Conservation (phyloP, 208 protist genomes). For the Crithidia acanthocephali region DNA sequence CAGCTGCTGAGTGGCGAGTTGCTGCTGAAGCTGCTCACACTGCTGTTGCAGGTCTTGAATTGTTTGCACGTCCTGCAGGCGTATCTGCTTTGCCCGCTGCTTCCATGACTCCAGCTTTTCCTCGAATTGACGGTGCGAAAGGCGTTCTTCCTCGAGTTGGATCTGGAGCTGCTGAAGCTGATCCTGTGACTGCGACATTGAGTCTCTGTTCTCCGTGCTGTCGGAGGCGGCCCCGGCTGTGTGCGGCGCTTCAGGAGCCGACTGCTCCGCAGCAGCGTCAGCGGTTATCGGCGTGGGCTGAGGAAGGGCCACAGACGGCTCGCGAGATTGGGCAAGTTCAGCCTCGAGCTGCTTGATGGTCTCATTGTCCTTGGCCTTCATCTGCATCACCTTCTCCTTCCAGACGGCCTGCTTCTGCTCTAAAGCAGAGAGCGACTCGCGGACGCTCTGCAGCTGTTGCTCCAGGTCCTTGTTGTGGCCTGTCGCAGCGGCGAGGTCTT, state of each 20-base stretch:
- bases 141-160: slow-evolving; percentile 33
- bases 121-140: neutral
- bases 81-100: slow-evolving; percentile 15
- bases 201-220: neutral
- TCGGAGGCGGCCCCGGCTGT: neutral
- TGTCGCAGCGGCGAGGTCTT: slow-evolving; percentile 24
- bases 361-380: slow-evolving; percentile 51
- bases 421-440: slow-evolving; percentile 17
- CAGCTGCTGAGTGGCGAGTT: slow-evolving; percentile 1
- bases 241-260: neutral
- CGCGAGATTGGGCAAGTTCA: slow-evolving; percentile 20
- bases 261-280: neutral
- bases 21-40: slow-evolving; percentile 20
- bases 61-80: slow-evolving; percentile 21
- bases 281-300: neutral
- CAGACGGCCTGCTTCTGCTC: slow-evolving; percentile 41
- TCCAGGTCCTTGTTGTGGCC: slow-evolving; percentile 19
- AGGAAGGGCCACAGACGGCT: neutral
- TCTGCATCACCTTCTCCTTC: slow-evolving; percentile 60
- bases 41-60: slow-evolving; percentile 31
- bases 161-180: slow-evolving; percentile 19
- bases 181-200: neutral
- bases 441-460: slow-evolving; percentile 16
- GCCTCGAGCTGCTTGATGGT: slow-evolving; percentile 41
- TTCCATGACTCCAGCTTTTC: too few relatives aligned